phyloP scores from a whole-genome alignment of 345 rosid species.

The Eucalyptus albens region DNA sequence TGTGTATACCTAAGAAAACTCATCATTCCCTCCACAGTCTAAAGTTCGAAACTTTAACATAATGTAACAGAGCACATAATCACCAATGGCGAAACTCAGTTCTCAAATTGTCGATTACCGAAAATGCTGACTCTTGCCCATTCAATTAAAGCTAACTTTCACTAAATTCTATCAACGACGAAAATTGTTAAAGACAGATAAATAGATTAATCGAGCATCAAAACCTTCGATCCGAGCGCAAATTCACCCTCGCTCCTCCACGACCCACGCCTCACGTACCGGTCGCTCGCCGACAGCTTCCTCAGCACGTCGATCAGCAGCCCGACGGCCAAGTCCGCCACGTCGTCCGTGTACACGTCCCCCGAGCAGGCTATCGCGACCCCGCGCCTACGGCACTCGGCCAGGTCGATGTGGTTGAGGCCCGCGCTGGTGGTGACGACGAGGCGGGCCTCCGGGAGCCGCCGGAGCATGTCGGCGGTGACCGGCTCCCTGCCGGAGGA shows the following conservation, averaged over 20 bases:
- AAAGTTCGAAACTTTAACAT: not conserved
- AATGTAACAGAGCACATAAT: not conserved
- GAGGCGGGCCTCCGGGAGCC: constrained; percentile 5
- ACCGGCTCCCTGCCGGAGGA: constrained; percentile 3
- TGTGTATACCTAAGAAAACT: not conserved
- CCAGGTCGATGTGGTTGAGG: constrained; percentile 20
- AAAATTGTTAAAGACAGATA: not conserved
- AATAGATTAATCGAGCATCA: not conserved
- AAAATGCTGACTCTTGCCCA: not conserved
- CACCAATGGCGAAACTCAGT: not conserved
- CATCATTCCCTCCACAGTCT: not conserved
- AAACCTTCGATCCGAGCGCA: constrained; percentile 20
- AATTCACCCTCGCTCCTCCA: constrained; percentile 6
- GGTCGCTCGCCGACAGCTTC: constrained; percentile 6
- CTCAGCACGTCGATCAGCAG: constrained; percentile 16
- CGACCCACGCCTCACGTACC: constrained; percentile 4
- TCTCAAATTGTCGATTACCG: not conserved
- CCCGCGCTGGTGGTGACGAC: constrained; percentile 18
- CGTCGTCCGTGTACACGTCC: constrained; percentile 5
- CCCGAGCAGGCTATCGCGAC: constrained; percentile 6
- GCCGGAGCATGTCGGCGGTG: constrained; percentile 7
- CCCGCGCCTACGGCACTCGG: constrained; percentile 17
- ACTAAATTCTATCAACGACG: not conserved
- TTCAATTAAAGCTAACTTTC: not conserved
- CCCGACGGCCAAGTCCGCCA: constrained; percentile 17